These are phyloP conservation scores for Lodderomyces orthopsilosis DNA, from an alignment of 1,139 yeast species.

Conservation along the genomic window DNA sequence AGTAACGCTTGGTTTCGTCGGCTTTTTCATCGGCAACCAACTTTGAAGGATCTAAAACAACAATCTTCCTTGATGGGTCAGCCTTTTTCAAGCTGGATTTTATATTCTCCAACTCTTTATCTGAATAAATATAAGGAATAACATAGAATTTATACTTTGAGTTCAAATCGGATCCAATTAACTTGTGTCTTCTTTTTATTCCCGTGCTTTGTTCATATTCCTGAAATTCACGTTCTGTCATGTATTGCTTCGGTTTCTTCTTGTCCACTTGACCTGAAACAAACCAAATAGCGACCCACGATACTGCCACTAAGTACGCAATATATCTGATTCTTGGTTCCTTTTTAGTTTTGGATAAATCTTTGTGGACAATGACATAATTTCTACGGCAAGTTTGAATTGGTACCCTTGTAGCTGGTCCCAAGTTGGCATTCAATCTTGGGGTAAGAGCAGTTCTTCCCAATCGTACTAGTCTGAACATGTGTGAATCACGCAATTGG, in stretches of 20 bases:
- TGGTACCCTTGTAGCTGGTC: constrained; percentile 1
- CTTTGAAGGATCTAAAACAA: constrained; percentile 45
- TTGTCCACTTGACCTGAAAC: constrained; percentile 55
- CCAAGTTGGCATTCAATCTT: not conserved
- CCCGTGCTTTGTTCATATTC: constrained; percentile 50
- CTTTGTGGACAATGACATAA: constrained; percentile 12
- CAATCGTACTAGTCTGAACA: constrained; percentile 1
- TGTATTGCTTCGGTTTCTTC: constrained; percentile 44
- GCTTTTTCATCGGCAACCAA: constrained; percentile 43
- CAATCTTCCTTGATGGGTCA: constrained; percentile 32
- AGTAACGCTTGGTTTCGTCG: constrained; percentile 42
- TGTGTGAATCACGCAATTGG: constrained; percentile 7
- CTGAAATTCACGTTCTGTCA: constrained; percentile 59
- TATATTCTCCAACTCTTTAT: constrained; percentile 20
- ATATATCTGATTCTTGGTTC: constrained; percentile 49
- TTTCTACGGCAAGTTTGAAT: constrained; percentile 5
- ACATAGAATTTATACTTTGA: constrained; percentile 40
- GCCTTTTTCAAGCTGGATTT: constrained; percentile 17
- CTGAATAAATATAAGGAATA: constrained; percentile 39
- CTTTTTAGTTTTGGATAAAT: constrained; percentile 6
- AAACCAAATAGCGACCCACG: constrained; percentile 52
- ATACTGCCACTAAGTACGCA: constrained; percentile 46
- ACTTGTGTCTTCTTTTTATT: constrained; percentile 51
- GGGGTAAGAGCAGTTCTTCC: not conserved
- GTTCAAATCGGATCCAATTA: constrained; percentile 31